Evolutionary conservation across 352 stramenopile species (phyloP).

Genomic region (Globisporangium middletonii): DNA sequence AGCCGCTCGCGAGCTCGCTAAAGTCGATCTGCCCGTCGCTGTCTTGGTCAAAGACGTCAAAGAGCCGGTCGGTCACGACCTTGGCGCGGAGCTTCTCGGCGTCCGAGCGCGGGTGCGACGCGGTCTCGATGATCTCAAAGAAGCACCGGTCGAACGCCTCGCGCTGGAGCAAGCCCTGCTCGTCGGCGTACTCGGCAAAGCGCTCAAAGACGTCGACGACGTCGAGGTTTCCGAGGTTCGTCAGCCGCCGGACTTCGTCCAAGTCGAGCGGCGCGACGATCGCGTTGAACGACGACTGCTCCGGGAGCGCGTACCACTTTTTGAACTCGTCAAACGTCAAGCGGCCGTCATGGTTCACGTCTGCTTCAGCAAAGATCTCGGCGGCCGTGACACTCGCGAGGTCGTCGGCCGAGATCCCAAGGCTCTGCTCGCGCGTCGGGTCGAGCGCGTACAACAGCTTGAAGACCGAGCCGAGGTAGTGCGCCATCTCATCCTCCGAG

Average conservation of each 20-base stretch:
- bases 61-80: constrained; percentile 68
- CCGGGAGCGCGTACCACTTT: constrained; percentile 68
- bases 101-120: constrained; percentile 52
- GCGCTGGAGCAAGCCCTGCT: constrained; percentile 51
- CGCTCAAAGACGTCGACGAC: constrained; percentile 85
- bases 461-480: constrained; percentile 84
- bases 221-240: constrained; percentile 74
- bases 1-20: constrained; percentile 76
- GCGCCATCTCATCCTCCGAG: constrained; percentile 77
- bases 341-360: constrained; percentile 81
- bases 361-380: constrained; percentile 85
- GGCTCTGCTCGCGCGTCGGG: constrained; percentile 44
- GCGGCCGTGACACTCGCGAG: constrained; percentile 58
- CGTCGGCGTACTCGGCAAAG: constrained; percentile 67
- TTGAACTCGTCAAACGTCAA: constrained; percentile 84
- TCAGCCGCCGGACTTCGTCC: constrained; percentile 79
- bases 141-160: constrained; percentile 72
- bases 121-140: constrained; percentile 62
- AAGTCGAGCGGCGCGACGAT: constrained; percentile 68
- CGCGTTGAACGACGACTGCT: constrained; percentile 65
- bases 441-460: constrained; percentile 73
- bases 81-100: constrained; percentile 59
- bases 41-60: constrained; percentile 78
- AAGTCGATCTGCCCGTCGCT: constrained; percentile 79
- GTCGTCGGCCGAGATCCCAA: constrained; percentile 55